A percentile compares a stretch with the other conserved stretches of the same genome.
Conservation (phyloP, 441 rosid genomes). For the Brassica hybrid region DNA sequence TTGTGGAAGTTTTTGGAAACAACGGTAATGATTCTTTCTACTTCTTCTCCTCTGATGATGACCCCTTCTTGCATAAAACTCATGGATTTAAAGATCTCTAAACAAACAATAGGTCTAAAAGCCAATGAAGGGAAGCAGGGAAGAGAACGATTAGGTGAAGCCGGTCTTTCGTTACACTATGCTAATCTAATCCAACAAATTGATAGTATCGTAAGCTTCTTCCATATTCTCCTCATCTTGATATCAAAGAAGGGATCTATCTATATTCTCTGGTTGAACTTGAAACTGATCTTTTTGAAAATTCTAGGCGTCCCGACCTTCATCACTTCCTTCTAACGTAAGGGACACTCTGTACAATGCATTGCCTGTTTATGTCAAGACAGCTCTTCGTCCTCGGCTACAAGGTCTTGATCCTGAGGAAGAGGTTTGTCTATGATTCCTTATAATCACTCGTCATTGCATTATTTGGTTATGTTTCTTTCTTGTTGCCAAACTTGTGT, state of each 20-base stretch:
- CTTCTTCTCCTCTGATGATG: conserved; percentile 16
- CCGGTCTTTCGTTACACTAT: conserved; percentile 93
- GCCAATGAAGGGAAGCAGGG: conserved; percentile 42
- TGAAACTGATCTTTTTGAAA: conserved; percentile 22
- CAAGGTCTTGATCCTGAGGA: conserved; percentile 57
- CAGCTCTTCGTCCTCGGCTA: conserved; percentile 65
- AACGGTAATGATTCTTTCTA: conserved; percentile 39
- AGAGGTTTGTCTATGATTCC: conserved; percentile 55
- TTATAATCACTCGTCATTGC: background rate
- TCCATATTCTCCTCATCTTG: conserved; percentile 4
- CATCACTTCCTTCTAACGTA: conserved; percentile 72
- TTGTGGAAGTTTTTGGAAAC: conserved; percentile 79
- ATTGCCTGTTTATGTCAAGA: conserved; percentile 75
- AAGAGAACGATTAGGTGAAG: conserved; percentile 69
- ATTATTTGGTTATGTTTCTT: conserved; percentile 12
- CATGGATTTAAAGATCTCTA: conserved; percentile 37
- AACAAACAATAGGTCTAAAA: conserved; percentile 38
- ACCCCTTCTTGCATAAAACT: background rate
- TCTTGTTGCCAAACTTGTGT: conserved; percentile 21
- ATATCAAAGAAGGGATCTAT: background rate
- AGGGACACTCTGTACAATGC: conserved; percentile 83
- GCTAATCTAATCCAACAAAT: conserved; percentile 91
- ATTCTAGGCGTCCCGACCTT: conserved; percentile 76
- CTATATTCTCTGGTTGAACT: conserved; percentile 11
- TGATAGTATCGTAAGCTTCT: conserved; percentile 75